Evolutionary conservation across 2,329 filamentous ascomycete genomes (phyloP), one percentile per base, ranked within the genome.

Genomic region (Colletotrichum gloeosporioides): DNA sequence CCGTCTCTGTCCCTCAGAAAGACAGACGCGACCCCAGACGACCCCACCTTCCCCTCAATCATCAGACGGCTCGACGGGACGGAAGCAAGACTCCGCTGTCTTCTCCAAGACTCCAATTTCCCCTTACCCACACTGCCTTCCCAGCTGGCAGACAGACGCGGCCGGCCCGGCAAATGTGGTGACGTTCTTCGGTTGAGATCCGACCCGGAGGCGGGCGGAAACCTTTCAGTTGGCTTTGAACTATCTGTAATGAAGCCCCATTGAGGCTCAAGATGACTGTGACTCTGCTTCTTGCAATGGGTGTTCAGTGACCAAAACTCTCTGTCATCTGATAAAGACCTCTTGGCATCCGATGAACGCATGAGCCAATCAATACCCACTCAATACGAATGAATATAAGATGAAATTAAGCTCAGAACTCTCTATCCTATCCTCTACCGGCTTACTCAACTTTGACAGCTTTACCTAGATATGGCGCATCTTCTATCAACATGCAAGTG

Each of bases 31-130:
- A 39, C 27, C 49, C 22, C 12, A 4, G 44, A 55, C 8, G n/a
- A 32, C 70, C 29, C 70, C 63, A 32, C 63, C 44, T 73, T 36
- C 71, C 71, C 66, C 71, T 70, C 71, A 64, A 44, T 18, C 31
- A 67, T 57, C 44, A 15, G 57, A 61, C 66, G 70, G 70, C 34
- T 59, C 64, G 70, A 68, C 70, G 70, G 70, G 69, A 73, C 63
- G 64, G 71, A 44, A 22, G 22, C 16, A 13, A 64, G 27, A 29
- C 39, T 65, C 36, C 63, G 36, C 9, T 31, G 44, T 49, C 36
- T 29, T 53, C 63, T 66, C 63, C 39, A 66, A 66, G 39, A 44
- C 29, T 64, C 62, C 62, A 59, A 59, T 31, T 49, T 29, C 22
- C 31, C 13, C 27, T 22, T 49, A 49, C n/a, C 44, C 44, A 49